Evolutionary conservation across 108 stramenopile species (phyloP).

Genomic region (Cylindrotheca closterium): DNA sequence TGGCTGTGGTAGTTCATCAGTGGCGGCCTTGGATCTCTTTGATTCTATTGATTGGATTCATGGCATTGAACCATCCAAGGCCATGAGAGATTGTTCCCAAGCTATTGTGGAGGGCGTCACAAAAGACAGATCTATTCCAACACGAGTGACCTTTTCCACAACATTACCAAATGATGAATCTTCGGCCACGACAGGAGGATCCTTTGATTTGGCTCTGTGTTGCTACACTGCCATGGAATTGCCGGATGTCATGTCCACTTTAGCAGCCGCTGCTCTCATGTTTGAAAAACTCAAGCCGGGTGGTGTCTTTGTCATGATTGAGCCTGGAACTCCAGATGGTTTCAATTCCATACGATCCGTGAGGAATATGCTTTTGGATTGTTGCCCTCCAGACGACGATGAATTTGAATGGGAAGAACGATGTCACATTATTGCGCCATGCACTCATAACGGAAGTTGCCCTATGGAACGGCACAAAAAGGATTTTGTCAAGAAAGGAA

Average conservation of each 20-base stretch:
- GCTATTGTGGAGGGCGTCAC: constrained; percentile 45
- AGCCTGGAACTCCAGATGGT: constrained; percentile 88
- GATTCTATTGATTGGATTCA: constrained; percentile 78
- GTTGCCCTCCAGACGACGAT: constrained; percentile 58
- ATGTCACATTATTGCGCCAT: constrained; percentile 82
- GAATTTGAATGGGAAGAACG: constrained; percentile 44
- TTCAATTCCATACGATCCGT: constrained; percentile 70
- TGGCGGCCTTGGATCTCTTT: constrained; percentile 72
- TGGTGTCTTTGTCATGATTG: constrained; percentile 77
- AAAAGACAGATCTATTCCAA: constrained; percentile 16
- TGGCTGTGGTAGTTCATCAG: constrained; percentile 71
- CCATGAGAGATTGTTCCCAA: constrained; percentile 71
- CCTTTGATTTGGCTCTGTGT: constrained; percentile 73
- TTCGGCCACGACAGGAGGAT: background rate
- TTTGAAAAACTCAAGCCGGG: constrained; percentile 71
- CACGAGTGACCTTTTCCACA: constrained; percentile 66
- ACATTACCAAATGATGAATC: constrained; percentile 28
- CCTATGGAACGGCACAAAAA: constrained; percentile 72
- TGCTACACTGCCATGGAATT: constrained; percentile 69
- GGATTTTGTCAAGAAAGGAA: constrained; percentile 41
- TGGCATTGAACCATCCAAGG: constrained; percentile 72
- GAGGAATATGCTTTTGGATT: constrained; percentile 80
- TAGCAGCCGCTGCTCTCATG: constrained; percentile 55
- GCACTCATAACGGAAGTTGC: constrained; percentile 79
- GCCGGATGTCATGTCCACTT: constrained; percentile 48